Evolutionary conservation across 1,139 yeast genomes (phyloP), one percentile per base, ranked within the genome.

Genomic region (Blastobotrys serpentis): DNA sequence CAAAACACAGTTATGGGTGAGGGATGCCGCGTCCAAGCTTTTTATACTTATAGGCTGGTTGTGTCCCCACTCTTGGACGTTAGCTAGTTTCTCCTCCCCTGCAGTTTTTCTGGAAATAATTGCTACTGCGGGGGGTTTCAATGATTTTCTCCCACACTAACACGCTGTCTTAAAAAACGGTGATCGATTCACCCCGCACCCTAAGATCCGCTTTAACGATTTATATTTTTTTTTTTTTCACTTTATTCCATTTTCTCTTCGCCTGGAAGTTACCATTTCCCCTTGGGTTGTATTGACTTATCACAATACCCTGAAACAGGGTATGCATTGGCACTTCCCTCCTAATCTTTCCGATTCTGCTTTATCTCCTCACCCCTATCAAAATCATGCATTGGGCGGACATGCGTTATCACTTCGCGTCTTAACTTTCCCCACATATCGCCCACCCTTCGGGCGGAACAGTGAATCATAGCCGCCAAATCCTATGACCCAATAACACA

Each of bases 351-450:
- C 10, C 8, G 8, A 23, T 23, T 23, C 10, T 23, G 6, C 10
- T 23, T 23, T 23, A 6, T 23, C 10, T 23, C 13, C 32, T 29
- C 13, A 6, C 13, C 32, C n/a, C 32, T 29, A 29, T 6, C 32
- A 23, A 5, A 6, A 10, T 4, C 32, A 29, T 29, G 14, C 13
- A 29, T 29, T 29, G 32, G 32, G 32, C 4, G 13, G 14, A 7
- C 13, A 11, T 29, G 32, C 32, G 13, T 29, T 29, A 29, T 29
- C 32, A 29, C n/a, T 29, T 29, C 32, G 32, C 32, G 32, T 11
- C 13, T 11, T 29, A 11, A 4, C 4, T 14, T 29, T 29, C 32
- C 32, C 32, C 32, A 29, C 32, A 29, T 14, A 29, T 7, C 32
- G 32, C 13, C 32, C 13, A 11, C 32, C 13, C 13, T 29, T 29